phyloP scores from a whole-genome alignment of 306 rosid genomes.

The Quillaja saponaria region DNA sequence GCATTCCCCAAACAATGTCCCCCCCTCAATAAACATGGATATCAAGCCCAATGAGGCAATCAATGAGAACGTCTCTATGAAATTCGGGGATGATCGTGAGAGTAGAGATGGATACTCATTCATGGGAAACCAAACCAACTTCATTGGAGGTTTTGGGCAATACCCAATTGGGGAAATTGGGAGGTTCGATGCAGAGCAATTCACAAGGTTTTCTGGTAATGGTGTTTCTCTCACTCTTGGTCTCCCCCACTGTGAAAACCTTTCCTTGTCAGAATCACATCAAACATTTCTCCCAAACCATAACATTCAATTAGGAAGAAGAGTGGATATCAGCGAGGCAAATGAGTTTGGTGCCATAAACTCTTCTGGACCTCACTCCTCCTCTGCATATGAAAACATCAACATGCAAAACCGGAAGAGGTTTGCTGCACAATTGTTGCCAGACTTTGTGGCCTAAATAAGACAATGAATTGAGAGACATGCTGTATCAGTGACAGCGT shows the following conservation, averaged over 20 bases:
- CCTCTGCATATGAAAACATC: conserved; percentile 74
- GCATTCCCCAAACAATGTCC: conserved; percentile 48
- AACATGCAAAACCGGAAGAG: conserved; percentile 90
- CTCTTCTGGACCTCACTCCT: conserved; percentile 63
- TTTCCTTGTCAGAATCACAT: conserved; percentile 63
- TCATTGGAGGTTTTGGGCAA: conserved; percentile 78
- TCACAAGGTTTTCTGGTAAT: conserved; percentile 78
- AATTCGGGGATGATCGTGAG: conserved; percentile 66
- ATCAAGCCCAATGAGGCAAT: conserved; percentile 45
- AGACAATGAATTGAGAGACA: conserved; percentile 30
- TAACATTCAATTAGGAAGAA: conserved; percentile 70
- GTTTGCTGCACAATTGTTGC: conserved; percentile 86
- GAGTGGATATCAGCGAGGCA: conserved; percentile 66
- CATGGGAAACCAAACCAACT: conserved; percentile 72
- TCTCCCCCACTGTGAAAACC: conserved; percentile 81
- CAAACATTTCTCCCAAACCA: conserved; percentile 71
- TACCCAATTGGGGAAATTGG: conserved; percentile 88
- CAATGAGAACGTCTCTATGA: conserved; percentile 55
- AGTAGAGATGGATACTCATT: conserved; percentile 79
- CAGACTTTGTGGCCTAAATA: conserved; percentile 76
- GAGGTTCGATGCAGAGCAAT: conserved; percentile 73
- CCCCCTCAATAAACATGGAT: conserved; percentile 51
- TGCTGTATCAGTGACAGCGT: conserved; percentile 8
- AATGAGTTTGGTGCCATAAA: conserved; percentile 63
- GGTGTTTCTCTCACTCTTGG: conserved; percentile 92